phyloP scores from a whole-genome alignment of 495 filamentous ascomycete species.

The Podospora conica region DNA sequence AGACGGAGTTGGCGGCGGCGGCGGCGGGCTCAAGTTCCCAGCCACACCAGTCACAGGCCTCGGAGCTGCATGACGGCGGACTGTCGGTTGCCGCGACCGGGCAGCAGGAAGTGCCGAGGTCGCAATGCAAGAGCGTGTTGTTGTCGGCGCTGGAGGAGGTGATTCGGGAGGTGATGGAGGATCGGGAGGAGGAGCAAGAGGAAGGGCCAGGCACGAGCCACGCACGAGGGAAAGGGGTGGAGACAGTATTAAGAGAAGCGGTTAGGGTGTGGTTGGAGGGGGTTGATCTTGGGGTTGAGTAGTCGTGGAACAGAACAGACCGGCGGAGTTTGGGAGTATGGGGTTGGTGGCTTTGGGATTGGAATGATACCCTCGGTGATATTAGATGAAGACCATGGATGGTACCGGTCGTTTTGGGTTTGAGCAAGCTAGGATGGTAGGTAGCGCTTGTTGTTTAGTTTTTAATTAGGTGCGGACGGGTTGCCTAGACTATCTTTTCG shows the following conservation, averaged over 20 bases:
- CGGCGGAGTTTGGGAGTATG: not conserved
- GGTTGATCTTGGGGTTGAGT: slow-evolving; percentile 27
- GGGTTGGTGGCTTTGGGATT: not conserved
- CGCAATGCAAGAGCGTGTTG: slow-evolving; percentile 43
- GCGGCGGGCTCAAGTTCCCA: not conserved
- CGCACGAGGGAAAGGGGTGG: slow-evolving; percentile 22
- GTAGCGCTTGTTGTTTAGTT: not conserved
- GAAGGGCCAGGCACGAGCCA: not conserved
- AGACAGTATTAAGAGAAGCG: slow-evolving; percentile 37
- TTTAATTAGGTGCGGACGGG: not conserved
- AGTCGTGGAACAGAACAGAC: not conserved
- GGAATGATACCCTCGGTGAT: not conserved
- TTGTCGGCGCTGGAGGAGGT: slow-evolving; percentile 42
- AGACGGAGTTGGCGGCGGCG: not conserved
- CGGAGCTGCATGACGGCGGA: not conserved
- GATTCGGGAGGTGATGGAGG: slow-evolving; percentile 40
- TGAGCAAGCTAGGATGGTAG: not conserved
- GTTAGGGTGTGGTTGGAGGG: slow-evolving; percentile 41
- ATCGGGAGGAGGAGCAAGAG: slow-evolving; percentile 24
- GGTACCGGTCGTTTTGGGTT: not conserved
- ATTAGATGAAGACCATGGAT: not conserved
- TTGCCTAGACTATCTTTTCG: too few relatives aligned
- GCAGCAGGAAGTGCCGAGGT: slow-evolving; percentile 36
- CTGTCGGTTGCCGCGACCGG: not conserved
- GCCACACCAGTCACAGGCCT: not conserved